These are phyloP conservation scores for Austroboletus novae-zelandiae DNA, from an alignment of 1,284 basidiomycete species.

Conservation along the genomic window DNA sequence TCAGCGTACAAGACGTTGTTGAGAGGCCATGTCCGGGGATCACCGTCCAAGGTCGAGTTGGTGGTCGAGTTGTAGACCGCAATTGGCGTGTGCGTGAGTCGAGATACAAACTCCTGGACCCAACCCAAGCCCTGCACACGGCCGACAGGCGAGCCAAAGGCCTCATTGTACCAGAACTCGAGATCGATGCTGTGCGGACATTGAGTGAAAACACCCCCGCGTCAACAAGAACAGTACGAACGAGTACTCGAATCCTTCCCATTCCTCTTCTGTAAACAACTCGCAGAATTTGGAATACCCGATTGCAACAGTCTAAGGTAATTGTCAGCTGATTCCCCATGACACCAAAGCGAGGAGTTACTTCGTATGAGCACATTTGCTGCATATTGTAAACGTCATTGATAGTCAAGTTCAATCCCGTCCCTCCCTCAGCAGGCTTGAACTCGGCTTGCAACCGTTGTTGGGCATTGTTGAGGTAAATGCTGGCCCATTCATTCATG, in stretches of 20 bases:
- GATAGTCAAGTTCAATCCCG: conserved; percentile 66
- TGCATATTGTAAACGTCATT: conserved; percentile 76
- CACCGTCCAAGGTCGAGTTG: conserved; percentile 75
- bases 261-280: conserved; percentile 87
- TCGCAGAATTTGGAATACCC: conserved; percentile 90
- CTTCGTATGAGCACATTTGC: conserved; percentile 84
- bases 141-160: conserved; percentile 74
- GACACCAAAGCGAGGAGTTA: conserved; percentile 19
- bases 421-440: conserved; percentile 39
- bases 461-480: conserved; percentile 69
- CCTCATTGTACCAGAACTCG: conserved; percentile 66
- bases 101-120: conserved; percentile 77
- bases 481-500: conserved; percentile 59
- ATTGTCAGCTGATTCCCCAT: too few relatives aligned
- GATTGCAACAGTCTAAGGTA: conserved; percentile 75
- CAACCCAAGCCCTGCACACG: conserved; percentile 84
- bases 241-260: conserved; percentile 86
- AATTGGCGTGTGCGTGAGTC: conserved; percentile 71
- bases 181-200: conserved; percentile 11
- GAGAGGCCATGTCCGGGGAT: conserved; percentile 75
- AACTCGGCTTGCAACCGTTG: conserved; percentile 54
- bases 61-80: conserved; percentile 69
- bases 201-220: not conserved
- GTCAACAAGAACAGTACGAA: conserved; percentile 34
- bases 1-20: conserved; percentile 82